phyloP scores from a whole-genome alignment of 768 basidiomycete genomes.

The Gloeostereum incarnatum region DNA sequence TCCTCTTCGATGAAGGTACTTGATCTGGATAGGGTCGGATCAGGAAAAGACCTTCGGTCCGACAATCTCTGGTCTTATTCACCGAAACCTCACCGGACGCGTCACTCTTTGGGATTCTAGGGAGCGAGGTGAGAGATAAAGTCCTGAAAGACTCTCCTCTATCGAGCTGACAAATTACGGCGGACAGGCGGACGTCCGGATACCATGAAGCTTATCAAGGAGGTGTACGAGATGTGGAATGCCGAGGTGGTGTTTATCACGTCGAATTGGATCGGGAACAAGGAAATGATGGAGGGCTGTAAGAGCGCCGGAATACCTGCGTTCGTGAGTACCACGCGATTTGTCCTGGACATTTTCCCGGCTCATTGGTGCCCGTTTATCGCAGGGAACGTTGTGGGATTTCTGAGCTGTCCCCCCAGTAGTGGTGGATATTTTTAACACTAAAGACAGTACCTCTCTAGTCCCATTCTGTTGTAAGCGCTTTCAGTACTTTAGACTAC shows the following conservation, averaged over 20 bases:
- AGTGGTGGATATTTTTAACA: no score
- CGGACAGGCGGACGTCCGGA: slow-evolving; percentile 66
- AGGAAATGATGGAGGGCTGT: slow-evolving; percentile 78
- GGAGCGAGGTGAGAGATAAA: slow-evolving; percentile 34
- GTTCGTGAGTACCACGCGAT: slow-evolving; percentile 34
- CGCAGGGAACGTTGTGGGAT: slow-evolving; percentile 63
- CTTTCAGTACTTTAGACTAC: no score
- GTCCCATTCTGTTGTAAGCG: no score
- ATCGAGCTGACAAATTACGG: slow-evolving; percentile 2
- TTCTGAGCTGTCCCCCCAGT: no score
- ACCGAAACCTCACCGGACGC: slow-evolving; percentile 60
- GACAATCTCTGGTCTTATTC: slow-evolving; percentile 67
- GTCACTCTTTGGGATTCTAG: slow-evolving; percentile 76
- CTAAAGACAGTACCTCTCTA: no score
- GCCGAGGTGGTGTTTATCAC: slow-evolving; percentile 84
- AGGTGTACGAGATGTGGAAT: slow-evolving; percentile 66
- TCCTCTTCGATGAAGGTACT: slow-evolving; percentile 40
- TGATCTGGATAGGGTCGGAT: slow-evolving; percentile 81
- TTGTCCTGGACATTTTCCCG: slow-evolving; percentile 2
- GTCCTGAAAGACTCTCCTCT: neutral
- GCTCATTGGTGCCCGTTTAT: neutral
- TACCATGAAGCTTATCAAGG: slow-evolving; percentile 68
- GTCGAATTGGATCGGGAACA: slow-evolving; percentile 69
- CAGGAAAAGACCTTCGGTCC: slow-evolving; percentile 83
- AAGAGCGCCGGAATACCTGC: slow-evolving; percentile 62